phyloP scores from a whole-genome alignment of 1,284 basidiomycete species.

The Mycena citricolor region DNA sequence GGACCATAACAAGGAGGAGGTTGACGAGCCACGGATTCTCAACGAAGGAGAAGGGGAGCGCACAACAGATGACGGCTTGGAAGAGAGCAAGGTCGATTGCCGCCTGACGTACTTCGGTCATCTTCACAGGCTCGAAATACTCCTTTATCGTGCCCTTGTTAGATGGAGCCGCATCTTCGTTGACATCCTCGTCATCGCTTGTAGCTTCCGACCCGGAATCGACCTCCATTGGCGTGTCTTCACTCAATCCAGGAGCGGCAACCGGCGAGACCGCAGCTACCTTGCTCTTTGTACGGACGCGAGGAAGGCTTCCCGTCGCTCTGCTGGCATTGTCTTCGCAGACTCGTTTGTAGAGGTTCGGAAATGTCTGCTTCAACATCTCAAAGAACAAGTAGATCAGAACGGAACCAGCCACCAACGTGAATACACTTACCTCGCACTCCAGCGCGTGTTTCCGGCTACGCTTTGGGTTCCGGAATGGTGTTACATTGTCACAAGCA shows the following conservation, averaged over 20 bases:
- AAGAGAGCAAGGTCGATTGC: conserved; percentile 11
- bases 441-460: conserved; percentile 9
- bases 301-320: not conserved
- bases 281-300: conserved; percentile 8
- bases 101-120: conserved; percentile 6
- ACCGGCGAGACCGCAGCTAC: no score
- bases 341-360: not conserved
- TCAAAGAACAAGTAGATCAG: not conserved
- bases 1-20: conserved; percentile 7
- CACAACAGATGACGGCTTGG: conserved; percentile 13
- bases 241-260: no score
- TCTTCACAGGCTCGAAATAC: conserved; percentile 1
- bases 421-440: conserved; percentile 3
- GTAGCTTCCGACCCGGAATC: no score
- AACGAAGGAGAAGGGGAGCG: conserved; percentile 17
- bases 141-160: not conserved
- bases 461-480: conserved; percentile 4
- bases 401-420: not conserved
- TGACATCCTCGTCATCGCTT: not conserved
- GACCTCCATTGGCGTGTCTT: no score
- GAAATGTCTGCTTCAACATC: conserved; percentile 1
- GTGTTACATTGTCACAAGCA: conserved; percentile 3
- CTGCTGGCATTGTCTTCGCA: not conserved
- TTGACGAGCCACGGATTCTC: conserved; percentile 15
- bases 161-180: not conserved